Percentiles rank a stretch among this genome's conserved stretches.
Conservation (phyloP, 1,284 basidiomycete species). For the Ceratobasidium sp. region DNA sequence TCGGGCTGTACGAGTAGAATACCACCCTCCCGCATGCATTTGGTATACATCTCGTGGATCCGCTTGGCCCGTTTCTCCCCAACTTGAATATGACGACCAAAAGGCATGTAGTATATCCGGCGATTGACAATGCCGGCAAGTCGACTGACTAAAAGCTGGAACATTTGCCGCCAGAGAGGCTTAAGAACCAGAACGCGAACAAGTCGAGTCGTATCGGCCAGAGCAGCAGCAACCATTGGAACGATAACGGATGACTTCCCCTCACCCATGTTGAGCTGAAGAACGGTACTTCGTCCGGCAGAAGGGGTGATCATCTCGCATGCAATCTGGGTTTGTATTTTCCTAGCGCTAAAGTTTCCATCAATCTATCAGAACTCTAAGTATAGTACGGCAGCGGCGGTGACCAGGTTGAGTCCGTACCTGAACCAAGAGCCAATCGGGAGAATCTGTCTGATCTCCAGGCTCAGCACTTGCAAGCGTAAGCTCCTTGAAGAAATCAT, state of each 20-base stretch:
- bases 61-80: slow-evolving; percentile 42
- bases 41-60: slow-evolving; percentile 50
- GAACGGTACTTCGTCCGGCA: slow-evolving; percentile 50
- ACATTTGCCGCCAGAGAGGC: slow-evolving; percentile 56
- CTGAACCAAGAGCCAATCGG: slow-evolving; percentile 23
- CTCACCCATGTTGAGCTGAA: slow-evolving; percentile 68
- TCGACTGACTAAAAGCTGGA: slow-evolving; percentile 56
- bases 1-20: slow-evolving; percentile 61
- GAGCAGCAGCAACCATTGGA: slow-evolving; percentile 53
- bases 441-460: not conserved
- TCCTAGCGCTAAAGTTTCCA: slow-evolving; percentile 54
- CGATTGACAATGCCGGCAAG: slow-evolving; percentile 57
- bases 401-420: not conserved
- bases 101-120: slow-evolving; percentile 60
- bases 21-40: slow-evolving; percentile 54
- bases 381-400: not conserved
- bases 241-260: slow-evolving; percentile 63
- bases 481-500: slow-evolving; percentile 16
- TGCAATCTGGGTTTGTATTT: slow-evolving; percentile 55
- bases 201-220: slow-evolving; percentile 56
- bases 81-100: slow-evolving; percentile 54
- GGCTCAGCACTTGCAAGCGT: not conserved
- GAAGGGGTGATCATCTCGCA: slow-evolving; percentile 58
- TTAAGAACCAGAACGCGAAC: slow-evolving; percentile 60
- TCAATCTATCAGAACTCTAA: slow-evolving; percentile 52